phyloP scores from a whole-genome alignment of 306 rosid species.

The Hippophae gyantsensis region DNA sequence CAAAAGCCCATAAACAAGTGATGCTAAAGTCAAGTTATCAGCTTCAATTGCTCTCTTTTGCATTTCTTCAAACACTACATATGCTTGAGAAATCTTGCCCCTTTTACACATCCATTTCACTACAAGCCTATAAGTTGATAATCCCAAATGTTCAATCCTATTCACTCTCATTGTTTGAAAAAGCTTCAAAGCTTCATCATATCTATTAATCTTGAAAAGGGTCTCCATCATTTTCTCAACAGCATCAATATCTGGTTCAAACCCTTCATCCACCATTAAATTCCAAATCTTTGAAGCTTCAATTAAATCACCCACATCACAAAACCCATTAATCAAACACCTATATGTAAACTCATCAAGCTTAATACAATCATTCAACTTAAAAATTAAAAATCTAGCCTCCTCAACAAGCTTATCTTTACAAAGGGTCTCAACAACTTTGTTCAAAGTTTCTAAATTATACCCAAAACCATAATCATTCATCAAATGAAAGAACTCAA shows the following conservation, averaged over 20 bases:
- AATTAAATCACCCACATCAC: constrained; percentile 56
- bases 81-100: constrained; percentile 41
- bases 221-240: constrained; percentile 64
- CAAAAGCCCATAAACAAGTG: constrained; percentile 51
- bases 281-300: constrained; percentile 81
- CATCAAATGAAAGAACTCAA: constrained; percentile 67
- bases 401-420: constrained; percentile 49
- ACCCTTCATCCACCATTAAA: constrained; percentile 71
- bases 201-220: constrained; percentile 45
- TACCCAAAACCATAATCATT: constrained; percentile 39
- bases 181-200: constrained; percentile 50
- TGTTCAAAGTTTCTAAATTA: constrained; percentile 41
- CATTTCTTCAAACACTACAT: constrained; percentile 60
- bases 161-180: constrained; percentile 53
- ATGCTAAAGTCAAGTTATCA: constrained; percentile 37
- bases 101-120: constrained; percentile 59
- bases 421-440: constrained; percentile 44
- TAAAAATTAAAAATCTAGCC: constrained; percentile 47
- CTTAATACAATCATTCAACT: constrained; percentile 47
- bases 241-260: constrained; percentile 38
- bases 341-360: constrained; percentile 42
- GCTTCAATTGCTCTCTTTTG: constrained; percentile 37
- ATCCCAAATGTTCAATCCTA: constrained; percentile 45
- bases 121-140: constrained; percentile 52
- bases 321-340: constrained; percentile 49